Conservation (phyloP, 352 stramenopile species). For the Globisporangium radiosum region DNA sequence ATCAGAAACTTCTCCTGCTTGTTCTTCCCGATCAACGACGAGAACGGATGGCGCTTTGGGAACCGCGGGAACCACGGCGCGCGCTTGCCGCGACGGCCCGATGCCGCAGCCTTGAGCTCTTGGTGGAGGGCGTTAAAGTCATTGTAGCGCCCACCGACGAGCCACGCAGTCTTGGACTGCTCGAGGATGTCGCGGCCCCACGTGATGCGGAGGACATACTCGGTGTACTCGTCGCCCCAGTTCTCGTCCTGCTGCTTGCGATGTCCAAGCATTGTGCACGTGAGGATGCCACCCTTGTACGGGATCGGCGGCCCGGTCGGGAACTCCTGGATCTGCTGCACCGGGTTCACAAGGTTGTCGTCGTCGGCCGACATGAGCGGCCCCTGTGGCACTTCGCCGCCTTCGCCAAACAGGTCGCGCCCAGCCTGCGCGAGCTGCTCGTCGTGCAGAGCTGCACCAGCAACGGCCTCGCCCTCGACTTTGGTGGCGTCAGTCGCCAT, state of each 20-base stretch:
- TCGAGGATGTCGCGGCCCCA: conserved; percentile 86
- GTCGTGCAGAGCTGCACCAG: conserved; percentile 56
- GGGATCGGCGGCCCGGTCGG: conserved; percentile 85
- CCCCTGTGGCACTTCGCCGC: conserved; percentile 63
- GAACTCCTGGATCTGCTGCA: conserved; percentile 86
- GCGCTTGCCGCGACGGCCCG: conserved; percentile 76
- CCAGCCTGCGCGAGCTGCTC: conserved; percentile 83
- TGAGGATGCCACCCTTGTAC: conserved; percentile 88
- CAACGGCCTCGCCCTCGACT: conserved; percentile 71
- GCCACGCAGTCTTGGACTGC: conserved; percentile 85
- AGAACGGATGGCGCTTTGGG: conserved; percentile 87
- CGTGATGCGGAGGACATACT: conserved; percentile 84
- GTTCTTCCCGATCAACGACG: conserved; percentile 89
- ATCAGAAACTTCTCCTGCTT: conserved; percentile 89
- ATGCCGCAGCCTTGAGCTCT: conserved; percentile 82
- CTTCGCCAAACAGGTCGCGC: conserved; percentile 80
- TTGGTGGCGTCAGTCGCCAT: conserved; percentile 76
- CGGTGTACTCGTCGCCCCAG: conserved; percentile 87
- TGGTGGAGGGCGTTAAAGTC: conserved; percentile 88
- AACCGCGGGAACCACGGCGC: conserved; percentile 87
- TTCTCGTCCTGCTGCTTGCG: conserved; percentile 87
- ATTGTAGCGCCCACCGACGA: conserved; percentile 85
- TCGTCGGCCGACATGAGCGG: conserved; percentile 83
- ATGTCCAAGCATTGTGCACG: conserved; percentile 85
- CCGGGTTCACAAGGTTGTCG: conserved; percentile 81